Percentiles rank a stretch among this genome's conserved stretches.
Conservation (phyloP, 495 filamentous ascomycete species). For the Lasiosphaeriaceae sp. region DNA sequence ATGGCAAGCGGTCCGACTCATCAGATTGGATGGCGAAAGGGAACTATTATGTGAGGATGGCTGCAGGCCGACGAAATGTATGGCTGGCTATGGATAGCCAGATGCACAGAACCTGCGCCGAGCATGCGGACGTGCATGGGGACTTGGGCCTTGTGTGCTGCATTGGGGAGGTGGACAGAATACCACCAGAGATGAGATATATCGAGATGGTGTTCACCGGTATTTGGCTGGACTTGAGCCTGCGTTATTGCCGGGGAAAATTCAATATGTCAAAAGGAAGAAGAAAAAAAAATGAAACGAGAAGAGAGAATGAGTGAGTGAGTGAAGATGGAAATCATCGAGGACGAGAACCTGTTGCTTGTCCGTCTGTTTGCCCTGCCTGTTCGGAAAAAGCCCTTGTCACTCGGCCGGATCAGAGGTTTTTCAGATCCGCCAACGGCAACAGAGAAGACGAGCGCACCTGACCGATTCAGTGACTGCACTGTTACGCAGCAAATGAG, state of each 20-base stretch:
- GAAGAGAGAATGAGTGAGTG: no score
- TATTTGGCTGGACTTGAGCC: no score
- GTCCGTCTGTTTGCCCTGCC: no score
- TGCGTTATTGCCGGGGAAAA: no score
- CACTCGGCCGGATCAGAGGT: slow-evolving; percentile 5
- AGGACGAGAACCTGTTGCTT: no score
- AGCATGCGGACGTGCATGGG: not conserved
- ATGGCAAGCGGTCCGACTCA: not conserved
- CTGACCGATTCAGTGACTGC: not conserved
- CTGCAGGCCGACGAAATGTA: not conserved
- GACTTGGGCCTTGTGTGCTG: not conserved
- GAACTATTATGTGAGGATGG: not conserved
- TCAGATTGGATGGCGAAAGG: not conserved
- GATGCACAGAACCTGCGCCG: not conserved
- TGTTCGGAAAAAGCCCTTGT: not conserved
- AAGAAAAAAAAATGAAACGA: no score
- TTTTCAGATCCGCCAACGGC: slow-evolving; percentile 3
- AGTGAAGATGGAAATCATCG: no score
- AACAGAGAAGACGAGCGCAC: not conserved
- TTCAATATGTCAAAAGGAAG: no score
- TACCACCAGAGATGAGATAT: not conserved
- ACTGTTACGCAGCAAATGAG: not conserved
- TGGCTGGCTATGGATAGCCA: not conserved
- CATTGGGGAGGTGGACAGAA: not conserved
- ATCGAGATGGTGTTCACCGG: not conserved